phyloP scores from a whole-genome alignment of 768 basidiomycete species.

The Solioccasus polychromus region DNA sequence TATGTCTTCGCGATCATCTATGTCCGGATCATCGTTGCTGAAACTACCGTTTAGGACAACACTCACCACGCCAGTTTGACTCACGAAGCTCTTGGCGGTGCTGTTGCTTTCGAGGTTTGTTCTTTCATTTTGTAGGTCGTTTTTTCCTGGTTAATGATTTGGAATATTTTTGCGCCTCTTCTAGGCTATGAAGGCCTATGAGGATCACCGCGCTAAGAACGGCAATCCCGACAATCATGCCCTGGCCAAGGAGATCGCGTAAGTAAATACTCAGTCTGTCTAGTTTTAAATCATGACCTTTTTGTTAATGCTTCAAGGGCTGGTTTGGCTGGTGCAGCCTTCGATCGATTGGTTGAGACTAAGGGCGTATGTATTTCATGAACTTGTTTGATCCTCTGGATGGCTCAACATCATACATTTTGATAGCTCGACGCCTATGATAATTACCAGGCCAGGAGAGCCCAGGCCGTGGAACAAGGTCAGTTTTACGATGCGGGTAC shows the following conservation, averaged over 20 bases:
- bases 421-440: too few species aligned
- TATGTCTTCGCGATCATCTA: neutral
- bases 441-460: too few species aligned
- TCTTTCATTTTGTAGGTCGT: neutral
- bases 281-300: neutral
- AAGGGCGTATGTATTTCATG: slow-evolving; percentile 13
- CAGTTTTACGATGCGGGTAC: too few species aligned
- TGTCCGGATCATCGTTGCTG: neutral
- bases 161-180: neutral
- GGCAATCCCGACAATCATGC: slow-evolving; percentile 23
- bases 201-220: slow-evolving; percentile 8
- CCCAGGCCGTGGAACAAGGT: too few species aligned
- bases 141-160: neutral
- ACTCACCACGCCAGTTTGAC: slow-evolving; percentile 4
- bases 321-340: slow-evolving; percentile 3
- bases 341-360: slow-evolving; percentile 10
- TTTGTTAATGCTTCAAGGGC: slow-evolving; percentile 1
- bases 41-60: too few species aligned
- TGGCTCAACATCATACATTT: too few species aligned
- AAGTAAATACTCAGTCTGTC: neutral
- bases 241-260: slow-evolving; percentile 21
- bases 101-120: slow-evolving; percentile 17
- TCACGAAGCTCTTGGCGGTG: slow-evolving; percentile 22
- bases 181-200: slow-evolving; percentile 19
- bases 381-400: too few species aligned